A percentile compares a stretch with the other conserved stretches of the same genome.
Evolutionary conservation across 2,329 filamentous ascomycete genomes (phyloP).

Genomic region (Pseudocercospora macadamiae): DNA sequence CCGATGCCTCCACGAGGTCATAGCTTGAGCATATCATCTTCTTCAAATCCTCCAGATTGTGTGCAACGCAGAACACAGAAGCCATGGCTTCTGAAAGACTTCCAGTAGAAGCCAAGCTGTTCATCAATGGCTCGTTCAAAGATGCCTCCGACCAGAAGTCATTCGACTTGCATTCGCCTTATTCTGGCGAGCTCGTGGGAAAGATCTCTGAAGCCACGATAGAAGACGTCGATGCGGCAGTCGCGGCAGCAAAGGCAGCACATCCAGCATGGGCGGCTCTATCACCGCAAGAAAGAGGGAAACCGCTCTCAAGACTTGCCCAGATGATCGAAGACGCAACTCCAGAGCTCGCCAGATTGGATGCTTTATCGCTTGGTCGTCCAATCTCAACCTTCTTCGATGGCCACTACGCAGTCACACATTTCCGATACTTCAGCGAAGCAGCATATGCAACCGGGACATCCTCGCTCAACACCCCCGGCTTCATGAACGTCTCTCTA

Average conservation of each 20-base stretch:
- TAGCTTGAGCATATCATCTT: neutral
- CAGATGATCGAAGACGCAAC: constrained; percentile 23
- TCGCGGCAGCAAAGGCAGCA: constrained; percentile 62
- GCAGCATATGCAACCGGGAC: constrained; percentile 48
- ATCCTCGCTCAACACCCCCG: constrained; percentile 51
- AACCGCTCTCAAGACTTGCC: constrained; percentile 24
- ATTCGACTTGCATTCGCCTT: constrained; percentile 49
- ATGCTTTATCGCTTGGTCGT: constrained; percentile 19
- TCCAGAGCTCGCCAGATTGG: constrained; percentile 22
- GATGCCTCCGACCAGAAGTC: constrained; percentile 47
- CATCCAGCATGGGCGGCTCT: constrained; percentile 19
- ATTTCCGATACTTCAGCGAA: constrained; percentile 49
- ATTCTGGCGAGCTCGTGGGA: constrained; percentile 38
- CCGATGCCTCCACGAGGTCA: neutral
- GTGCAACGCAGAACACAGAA: too few species aligned
- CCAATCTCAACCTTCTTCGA: constrained; percentile 40
- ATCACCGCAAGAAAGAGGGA: constrained; percentile 17
- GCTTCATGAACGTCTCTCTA: constrained; percentile 46
- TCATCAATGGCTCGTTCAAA: constrained; percentile 56
- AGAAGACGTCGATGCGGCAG: constrained; percentile 69
- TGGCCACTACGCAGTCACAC: constrained; percentile 37
- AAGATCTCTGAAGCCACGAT: constrained; percentile 68
- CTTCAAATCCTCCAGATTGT: too few species aligned
- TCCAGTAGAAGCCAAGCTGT: constrained; percentile 43
- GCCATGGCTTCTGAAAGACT: neutral